Base-by-base conservation (phyloP, 202 grass and related monocot species). In the Schoenoplectus tabernaemontani region DNA sequence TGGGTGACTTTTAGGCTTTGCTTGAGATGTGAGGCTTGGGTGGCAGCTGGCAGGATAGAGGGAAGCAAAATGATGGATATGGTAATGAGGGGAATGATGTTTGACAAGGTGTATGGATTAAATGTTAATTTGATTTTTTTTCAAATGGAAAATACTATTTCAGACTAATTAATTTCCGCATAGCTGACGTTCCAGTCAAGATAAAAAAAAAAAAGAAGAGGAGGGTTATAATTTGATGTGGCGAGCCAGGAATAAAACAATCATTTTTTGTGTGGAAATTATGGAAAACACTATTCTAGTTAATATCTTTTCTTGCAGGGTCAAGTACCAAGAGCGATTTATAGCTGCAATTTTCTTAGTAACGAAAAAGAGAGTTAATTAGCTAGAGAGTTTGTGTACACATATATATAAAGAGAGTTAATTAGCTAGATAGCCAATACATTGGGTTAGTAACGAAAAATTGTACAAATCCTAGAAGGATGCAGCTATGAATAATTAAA, bases 11-110 rank as follows among this genome's bases (percentile, higher is more conserved):
- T 48, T 88, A 74, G 38, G 87, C 79, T 91, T 93, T 86, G 87
- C 88, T 94, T 94, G 79, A 78, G 86, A 82, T 83, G 82, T 82
- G 88, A 84, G 80, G 84, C 76, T 91, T 57, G 84, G 85, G n/a
- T n/a, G n/a, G n/a, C n/a, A n/a, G 26, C 82, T 79, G 82, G 84
- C 67, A 85, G 72, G 47, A 68, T 65, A 84, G 85, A 84, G 60
- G 82, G 82, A 16, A 82, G 82, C 89, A 87, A 74, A 87, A 94
- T 94, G 85, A 94, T 94, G 92, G 41, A 65, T 80, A 16, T 30
- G 23, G 59, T 80, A 81, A 81, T 37, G 47, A 53, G 81, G 77
- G 70, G 70, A 77, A 88, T 91, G 77, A 89, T 93, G 86, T 82
- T 53, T 57, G 61, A 58, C 69, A 47, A 73, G 80, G 44, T 32